These are phyloP conservation scores for Paracamarosporium sp. DNA, from an alignment of 2,329 filamentous ascomycete genomes.

Conservation along the genomic window DNA sequence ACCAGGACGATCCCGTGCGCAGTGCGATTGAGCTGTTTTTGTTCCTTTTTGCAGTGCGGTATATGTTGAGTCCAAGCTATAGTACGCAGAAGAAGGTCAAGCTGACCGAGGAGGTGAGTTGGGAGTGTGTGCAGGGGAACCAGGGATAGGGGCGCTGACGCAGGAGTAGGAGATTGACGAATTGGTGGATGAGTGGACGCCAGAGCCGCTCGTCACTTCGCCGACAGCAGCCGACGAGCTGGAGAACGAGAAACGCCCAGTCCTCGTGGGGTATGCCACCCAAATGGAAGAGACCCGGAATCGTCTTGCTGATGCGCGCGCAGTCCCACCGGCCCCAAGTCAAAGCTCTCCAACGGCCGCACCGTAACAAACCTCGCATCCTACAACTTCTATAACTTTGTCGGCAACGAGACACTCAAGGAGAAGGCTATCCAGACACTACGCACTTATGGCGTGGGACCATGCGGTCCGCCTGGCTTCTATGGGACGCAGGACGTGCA, in stretches of 20 bases:
- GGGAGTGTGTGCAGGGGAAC: neutral
- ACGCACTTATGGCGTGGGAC: constrained; percentile 93
- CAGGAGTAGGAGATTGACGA: constrained; percentile 83
- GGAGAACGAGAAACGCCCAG: constrained; percentile 83
- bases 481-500: constrained; percentile 99
- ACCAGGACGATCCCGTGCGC: constrained; percentile 95
- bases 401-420: constrained; percentile 88
- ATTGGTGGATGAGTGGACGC: constrained; percentile 93
- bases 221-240: constrained; percentile 77
- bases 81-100: constrained; percentile 89
- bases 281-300: constrained; percentile 19
- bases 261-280: constrained; percentile 78
- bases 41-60: constrained; percentile 93
- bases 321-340: constrained; percentile 87
- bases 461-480: constrained; percentile 95
- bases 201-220: constrained; percentile 83
- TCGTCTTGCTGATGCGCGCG: constrained; percentile 18
- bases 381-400: constrained; percentile 98
- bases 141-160: constrained; percentile 15
- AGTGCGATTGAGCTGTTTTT: constrained; percentile 92
- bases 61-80: constrained; percentile 90
- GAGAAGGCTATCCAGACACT: constrained; percentile 94
- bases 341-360: constrained; percentile 85
- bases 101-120: constrained; percentile 76
- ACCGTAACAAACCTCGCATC: constrained; percentile 93